Percentiles rank a stretch among this genome's conserved stretches.
Evolutionary conservation across 176 grass and related monocot genomes (phyloP).

Genomic region (Carex kokanica): DNA sequence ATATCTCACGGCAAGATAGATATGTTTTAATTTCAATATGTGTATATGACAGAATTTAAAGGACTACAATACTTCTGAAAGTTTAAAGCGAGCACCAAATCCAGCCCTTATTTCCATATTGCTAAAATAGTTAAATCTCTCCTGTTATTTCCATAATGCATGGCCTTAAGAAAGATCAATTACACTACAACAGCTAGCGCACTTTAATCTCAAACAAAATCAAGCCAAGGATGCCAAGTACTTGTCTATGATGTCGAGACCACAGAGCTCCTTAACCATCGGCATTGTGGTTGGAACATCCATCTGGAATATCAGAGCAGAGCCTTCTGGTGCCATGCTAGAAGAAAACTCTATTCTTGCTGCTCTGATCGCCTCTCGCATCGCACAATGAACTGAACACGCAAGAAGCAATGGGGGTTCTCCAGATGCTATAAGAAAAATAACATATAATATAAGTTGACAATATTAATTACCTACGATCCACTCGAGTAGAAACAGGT

Average conservation of each 20-base stretch:
- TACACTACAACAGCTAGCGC: neutral
- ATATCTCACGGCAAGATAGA: too few species aligned
- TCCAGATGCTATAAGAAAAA: slow-evolving; percentile 46
- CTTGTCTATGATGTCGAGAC: slow-evolving; percentile 63
- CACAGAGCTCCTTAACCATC: slow-evolving; percentile 58
- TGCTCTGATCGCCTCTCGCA: slow-evolving; percentile 53
- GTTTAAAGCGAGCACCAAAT: neutral
- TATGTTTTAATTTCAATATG: too few species aligned
- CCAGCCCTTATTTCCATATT: neutral
- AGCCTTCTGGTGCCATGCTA: neutral
- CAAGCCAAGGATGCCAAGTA: slow-evolving; percentile 35
- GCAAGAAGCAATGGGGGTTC: slow-evolving; percentile 69
- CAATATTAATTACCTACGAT: neutral
- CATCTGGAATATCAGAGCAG: slow-evolving; percentile 35
- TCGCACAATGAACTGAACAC: slow-evolving; percentile 61
- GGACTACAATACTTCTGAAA: neutral
- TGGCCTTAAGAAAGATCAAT: neutral
- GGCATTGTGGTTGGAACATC: slow-evolving; percentile 76
- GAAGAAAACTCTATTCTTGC: slow-evolving; percentile 41
- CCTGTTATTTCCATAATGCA: neutral
- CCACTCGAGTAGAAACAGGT: neutral
- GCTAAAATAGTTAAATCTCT: neutral
- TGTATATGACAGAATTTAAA: too few species aligned
- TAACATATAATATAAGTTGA: neutral
- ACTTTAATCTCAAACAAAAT: neutral